Conservation (phyloP, 768 basidiomycete genomes). For the Cantharellus cinnabarinus region DNA sequence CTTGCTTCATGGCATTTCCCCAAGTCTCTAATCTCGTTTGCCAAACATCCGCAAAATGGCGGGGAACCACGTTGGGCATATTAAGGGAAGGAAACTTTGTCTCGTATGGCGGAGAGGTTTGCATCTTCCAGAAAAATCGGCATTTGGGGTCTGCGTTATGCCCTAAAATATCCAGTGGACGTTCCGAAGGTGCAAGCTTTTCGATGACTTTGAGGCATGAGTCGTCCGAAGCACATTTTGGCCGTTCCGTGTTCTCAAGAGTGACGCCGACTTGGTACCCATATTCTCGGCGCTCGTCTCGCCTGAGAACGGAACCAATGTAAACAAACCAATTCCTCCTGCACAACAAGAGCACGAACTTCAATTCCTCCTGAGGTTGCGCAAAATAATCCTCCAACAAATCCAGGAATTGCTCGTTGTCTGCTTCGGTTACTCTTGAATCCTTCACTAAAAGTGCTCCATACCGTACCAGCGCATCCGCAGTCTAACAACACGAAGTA, state of each 20-base stretch:
- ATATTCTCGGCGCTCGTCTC: conserved; percentile 68
- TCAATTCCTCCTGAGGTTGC: conserved; percentile 39
- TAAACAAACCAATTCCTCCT: neutral
- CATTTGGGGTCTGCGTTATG: conserved; percentile 87
- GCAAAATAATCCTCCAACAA: conserved; percentile 86
- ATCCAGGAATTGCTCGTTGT: conserved; percentile 70
- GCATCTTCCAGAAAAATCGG: conserved; percentile 83
- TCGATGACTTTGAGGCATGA: conserved; percentile 68
- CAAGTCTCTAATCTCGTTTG: conserved; percentile 56
- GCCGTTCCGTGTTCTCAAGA: conserved; percentile 90
- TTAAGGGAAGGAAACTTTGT: conserved; percentile 60
- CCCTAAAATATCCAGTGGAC: conserved; percentile 58
- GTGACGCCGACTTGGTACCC: conserved; percentile 89
- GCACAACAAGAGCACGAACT: conserved; percentile 10
- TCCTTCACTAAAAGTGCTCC: conserved; percentile 78
- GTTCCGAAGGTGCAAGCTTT: conserved; percentile 49
- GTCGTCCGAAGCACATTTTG: conserved; percentile 64
- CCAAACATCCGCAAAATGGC: conserved; percentile 46
- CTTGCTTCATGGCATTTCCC: conserved; percentile 73
- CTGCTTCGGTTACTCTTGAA: conserved; percentile 60
- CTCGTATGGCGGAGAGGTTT: conserved; percentile 48
- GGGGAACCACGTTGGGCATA: conserved; percentile 65
- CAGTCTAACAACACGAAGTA: conserved; percentile 29
- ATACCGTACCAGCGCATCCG: conserved; percentile 59
- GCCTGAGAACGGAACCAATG: conserved; percentile 8